A percentile compares a stretch with the other conserved stretches of the same genome.
Conservation (phyloP, 2,329 filamentous ascomycete species). For the Sclerotinia borealis region DNA sequence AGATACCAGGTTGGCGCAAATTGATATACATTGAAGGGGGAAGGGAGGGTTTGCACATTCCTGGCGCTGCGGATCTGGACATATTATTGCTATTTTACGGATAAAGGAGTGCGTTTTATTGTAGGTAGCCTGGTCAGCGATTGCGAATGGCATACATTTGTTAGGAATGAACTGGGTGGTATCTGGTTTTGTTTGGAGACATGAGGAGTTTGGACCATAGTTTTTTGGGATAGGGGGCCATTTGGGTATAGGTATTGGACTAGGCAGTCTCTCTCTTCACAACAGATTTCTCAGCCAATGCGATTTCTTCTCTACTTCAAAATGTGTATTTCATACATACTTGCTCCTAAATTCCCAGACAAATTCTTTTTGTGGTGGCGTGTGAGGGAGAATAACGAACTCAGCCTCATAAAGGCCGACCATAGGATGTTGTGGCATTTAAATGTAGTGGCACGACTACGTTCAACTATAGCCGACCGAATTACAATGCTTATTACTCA, state of each 20-base stretch:
- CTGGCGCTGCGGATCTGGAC: constrained; percentile 25
- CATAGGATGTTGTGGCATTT: neutral
- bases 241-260: neutral
- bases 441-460: neutral
- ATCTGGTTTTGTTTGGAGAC: constrained; percentile 1
- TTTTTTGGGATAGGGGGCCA: neutral
- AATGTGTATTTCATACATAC: neutral
- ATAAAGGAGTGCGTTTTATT: neutral
- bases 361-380: neutral
- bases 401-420: constrained; percentile 4
- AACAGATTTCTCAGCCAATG: neutral
- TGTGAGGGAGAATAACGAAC: neutral
- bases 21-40: neutral
- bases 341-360: neutral
- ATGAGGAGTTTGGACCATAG: constrained; percentile 2
- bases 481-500: too few species aligned
- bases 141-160: neutral
- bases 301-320: neutral
- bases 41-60: constrained; percentile 22
- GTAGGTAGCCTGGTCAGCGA: neutral
- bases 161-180: neutral
- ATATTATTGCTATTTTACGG: constrained; percentile 20
- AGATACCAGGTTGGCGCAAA: neutral
- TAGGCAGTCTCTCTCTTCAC: constrained; percentile 1
- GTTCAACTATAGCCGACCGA: too few species aligned